phyloP scores from a whole-genome alignment of 1,139 yeast species.

The Geotrichum restrictum region DNA sequence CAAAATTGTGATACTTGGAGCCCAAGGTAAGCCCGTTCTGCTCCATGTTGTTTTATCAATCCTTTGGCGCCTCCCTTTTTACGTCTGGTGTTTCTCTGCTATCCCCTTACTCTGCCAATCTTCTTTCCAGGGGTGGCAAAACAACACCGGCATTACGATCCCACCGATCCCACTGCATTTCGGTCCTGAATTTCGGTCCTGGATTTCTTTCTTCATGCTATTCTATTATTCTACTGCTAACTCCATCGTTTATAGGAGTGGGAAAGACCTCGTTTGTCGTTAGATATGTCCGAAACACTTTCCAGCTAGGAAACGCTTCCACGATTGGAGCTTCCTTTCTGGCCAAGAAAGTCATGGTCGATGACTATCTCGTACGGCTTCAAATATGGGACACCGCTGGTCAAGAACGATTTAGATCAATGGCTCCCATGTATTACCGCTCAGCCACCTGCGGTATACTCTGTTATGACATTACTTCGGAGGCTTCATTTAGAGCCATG shows the following conservation, averaged over 20 bases:
- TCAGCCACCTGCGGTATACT: conserved; percentile 92
- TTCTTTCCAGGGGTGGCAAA: conserved; percentile 6
- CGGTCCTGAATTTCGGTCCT: no score
- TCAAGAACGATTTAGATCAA: conserved; percentile 84
- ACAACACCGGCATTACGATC: neutral
- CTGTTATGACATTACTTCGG: conserved; percentile 86
- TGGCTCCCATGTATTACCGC: conserved; percentile 93
- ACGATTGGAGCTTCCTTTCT: conserved; percentile 93
- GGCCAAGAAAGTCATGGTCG: conserved; percentile 84
- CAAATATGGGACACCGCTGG: conserved; percentile 97
- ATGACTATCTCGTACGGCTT: conserved; percentile 76
- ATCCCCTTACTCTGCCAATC: neutral
- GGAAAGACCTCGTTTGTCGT: conserved; percentile 88
- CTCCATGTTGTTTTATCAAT: neutral
- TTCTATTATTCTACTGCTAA: conserved; percentile 3
- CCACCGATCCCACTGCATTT: neutral
- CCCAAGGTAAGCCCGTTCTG: conserved; percentile 33
- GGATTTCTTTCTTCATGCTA: no score
- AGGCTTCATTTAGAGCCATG: conserved; percentile 89
- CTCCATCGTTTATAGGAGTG: conserved; percentile 53
- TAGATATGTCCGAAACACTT: conserved; percentile 84
- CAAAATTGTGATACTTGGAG: conserved; percentile 39
- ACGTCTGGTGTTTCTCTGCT: neutral
- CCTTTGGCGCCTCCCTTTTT: conserved; percentile 2
- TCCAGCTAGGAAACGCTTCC: conserved; percentile 87